Evolutionary conservation across 2,329 filamentous ascomycete genomes (phyloP).

Genomic region (Penicillium psychrosexuale): DNA sequence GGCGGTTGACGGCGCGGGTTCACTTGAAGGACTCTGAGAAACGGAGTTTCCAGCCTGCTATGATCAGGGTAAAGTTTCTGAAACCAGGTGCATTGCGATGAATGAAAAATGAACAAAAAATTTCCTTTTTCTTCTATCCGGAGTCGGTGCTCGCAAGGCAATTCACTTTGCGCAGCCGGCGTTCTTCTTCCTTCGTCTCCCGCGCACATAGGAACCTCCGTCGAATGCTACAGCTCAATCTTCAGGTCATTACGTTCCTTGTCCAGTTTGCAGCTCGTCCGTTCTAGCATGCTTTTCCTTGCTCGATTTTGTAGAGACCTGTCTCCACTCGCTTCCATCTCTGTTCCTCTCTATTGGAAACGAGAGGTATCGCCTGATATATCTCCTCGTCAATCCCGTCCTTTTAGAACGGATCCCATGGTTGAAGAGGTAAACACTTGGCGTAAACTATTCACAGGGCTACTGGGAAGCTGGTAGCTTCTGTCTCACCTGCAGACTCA

Average conservation of each 20-base stretch:
- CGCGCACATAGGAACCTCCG: conserved; percentile 9
- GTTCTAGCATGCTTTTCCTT: neutral
- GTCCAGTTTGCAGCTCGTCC: conserved; percentile 1
- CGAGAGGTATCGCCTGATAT: conserved; percentile 59
- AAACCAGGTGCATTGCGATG: conserved; percentile 30
- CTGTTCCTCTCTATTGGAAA: conserved; percentile 11
- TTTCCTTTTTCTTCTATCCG: conserved; percentile 60
- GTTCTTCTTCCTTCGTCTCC: conserved; percentile 5
- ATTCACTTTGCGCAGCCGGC: conserved; percentile 1
- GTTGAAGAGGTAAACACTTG: conserved; percentile 89
- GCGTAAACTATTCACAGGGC: conserved; percentile 65
- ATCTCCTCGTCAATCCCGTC: conserved; percentile 67
- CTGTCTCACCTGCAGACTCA: conserved; percentile 13
- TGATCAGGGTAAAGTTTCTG: conserved; percentile 26
- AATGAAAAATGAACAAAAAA: conserved; percentile 65
- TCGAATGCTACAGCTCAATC: conserved; percentile 16
- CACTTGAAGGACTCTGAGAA: conserved; percentile 24
- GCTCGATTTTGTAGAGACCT: neutral
- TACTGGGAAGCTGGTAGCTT: conserved; percentile 9
- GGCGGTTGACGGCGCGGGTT: conserved; percentile 35
- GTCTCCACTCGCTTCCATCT: neutral
- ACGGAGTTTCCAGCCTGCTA: conserved; percentile 22
- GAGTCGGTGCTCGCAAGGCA: conserved; percentile 7
- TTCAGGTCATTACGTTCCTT: conserved; percentile 3
- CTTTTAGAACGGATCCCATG: conserved; percentile 33